A percentile compares a stretch with the other conserved stretches of the same genome.
These are phyloP conservation scores for Ceratocystis diversiconidia DNA, from an alignment of 2,329 filamentous ascomycete species.

Conservation along the genomic window DNA sequence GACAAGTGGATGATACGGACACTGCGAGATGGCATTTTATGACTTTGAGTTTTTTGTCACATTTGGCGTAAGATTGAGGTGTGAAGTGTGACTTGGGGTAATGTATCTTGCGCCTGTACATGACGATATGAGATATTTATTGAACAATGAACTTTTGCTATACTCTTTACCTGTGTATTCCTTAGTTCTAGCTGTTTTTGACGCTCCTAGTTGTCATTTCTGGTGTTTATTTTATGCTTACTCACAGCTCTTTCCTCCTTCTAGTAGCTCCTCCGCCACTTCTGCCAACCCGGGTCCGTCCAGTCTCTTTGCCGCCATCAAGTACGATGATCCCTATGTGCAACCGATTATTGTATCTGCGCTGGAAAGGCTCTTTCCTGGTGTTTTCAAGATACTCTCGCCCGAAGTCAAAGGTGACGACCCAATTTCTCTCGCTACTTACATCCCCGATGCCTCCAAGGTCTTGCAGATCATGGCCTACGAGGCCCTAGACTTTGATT, in stretches of 20 bases:
- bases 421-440: constrained; percentile 26
- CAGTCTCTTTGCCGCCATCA: constrained; percentile 14
- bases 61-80: neutral
- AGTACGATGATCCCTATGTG: constrained; percentile 76
- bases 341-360: constrained; percentile 69
- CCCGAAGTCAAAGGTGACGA: constrained; percentile 21
- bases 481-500: constrained; percentile 74
- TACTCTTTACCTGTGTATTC: neutral
- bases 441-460: constrained; percentile 28
- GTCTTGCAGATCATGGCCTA: constrained; percentile 74
- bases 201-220: neutral
- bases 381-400: constrained; percentile 37
- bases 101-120: constrained; percentile 3
- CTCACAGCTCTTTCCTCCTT: neutral
- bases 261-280: neutral
- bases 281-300: neutral
- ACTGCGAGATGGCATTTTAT: neutral
- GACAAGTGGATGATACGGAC: neutral
- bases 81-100: neutral
- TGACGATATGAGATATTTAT: constrained; percentile 10
- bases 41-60: neutral
- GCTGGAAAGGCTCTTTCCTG: constrained; percentile 48
- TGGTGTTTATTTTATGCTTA: neutral
- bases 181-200: neutral
- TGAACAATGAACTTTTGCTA: constrained; percentile 1